Evolutionary conservation across 2,329 filamentous ascomycete species (phyloP).

Genomic region (Pyrenophora teres): DNA sequence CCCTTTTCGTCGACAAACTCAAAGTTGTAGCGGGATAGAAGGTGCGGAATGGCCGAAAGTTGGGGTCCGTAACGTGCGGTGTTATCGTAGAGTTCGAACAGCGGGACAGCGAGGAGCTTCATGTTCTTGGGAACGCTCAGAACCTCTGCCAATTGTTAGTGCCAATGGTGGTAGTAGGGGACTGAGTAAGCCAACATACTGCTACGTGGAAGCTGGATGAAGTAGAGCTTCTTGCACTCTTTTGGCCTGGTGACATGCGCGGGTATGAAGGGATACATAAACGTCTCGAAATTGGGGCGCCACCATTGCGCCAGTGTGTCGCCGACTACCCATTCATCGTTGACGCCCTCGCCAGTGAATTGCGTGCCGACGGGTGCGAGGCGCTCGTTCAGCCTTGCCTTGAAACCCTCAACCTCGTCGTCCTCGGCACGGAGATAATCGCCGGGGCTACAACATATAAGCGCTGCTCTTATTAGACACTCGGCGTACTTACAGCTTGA

Average conservation of each 20-base stretch:
- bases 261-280: slow-evolving; percentile 99
- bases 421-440: slow-evolving; percentile 91
- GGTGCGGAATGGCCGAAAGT: slow-evolving; percentile 91
- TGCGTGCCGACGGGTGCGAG: slow-evolving; percentile 87
- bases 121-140: slow-evolving; percentile 98
- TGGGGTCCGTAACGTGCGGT: slow-evolving; percentile 93
- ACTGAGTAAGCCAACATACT: slow-evolving; percentile 61
- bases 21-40: slow-evolving; percentile 94
- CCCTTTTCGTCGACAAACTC: slow-evolving; percentile 95
- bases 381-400: slow-evolving; percentile 86
- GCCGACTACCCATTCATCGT: slow-evolving; percentile 91
- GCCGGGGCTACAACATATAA: slow-evolving; percentile 64
- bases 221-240: slow-evolving; percentile 99
- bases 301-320: slow-evolving; percentile 98
- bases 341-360: slow-evolving; percentile 80
- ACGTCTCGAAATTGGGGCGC: slow-evolving; percentile 98
- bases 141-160: slow-evolving; percentile 66
- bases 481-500: slow-evolving; percentile 71
- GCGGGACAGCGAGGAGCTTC: slow-evolving; percentile 94
- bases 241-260: slow-evolving; percentile 95
- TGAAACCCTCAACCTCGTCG: slow-evolving; percentile 94
- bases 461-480: not conserved
- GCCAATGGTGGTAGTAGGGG: slow-evolving; percentile 5
- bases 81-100: slow-evolving; percentile 99
- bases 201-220: slow-evolving; percentile 89